These are phyloP conservation scores for Cinnamomum micranthum DNA, from an alignment of 164 flowering plant genomes.

Conservation along the genomic window DNA sequence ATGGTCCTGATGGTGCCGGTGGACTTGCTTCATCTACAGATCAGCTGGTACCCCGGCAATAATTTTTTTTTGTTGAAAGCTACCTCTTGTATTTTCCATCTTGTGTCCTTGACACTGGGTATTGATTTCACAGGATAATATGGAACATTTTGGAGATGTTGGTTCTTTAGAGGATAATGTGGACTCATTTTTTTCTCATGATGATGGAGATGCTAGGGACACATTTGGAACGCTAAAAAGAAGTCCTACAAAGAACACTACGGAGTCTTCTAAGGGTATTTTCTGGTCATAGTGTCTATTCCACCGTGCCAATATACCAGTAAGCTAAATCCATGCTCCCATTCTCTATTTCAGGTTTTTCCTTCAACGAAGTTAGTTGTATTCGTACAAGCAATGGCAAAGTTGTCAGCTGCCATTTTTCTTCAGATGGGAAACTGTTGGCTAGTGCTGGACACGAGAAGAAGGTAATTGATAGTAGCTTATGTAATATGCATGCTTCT, in stretches of 20 bases:
- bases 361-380: conserved; percentile 69
- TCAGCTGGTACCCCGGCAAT: conserved; percentile 51
- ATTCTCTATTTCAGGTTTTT: conserved; percentile 46
- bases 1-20: conserved; percentile 69
- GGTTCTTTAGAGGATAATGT: conserved; percentile 83
- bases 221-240: conserved; percentile 62
- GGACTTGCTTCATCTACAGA: conserved; percentile 81
- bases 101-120: neutral
- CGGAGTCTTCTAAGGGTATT: conserved; percentile 72
- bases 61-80: neutral
- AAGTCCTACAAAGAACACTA: conserved; percentile 61
- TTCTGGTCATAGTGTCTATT: neutral
- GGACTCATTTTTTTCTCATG: conserved; percentile 72
- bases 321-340: neutral
- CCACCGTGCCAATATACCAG: neutral
- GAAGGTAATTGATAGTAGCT: conserved; percentile 44
- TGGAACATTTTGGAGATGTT: conserved; percentile 79
- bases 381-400: conserved; percentile 49
- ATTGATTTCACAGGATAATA: conserved; percentile 66
- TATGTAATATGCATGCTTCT: neutral
- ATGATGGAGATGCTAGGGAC: conserved; percentile 80
- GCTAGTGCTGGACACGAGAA: conserved; percentile 93
- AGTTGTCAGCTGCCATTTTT: conserved; percentile 86
- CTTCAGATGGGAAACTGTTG: conserved; percentile 80
- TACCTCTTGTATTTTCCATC: neutral